Base-by-base conservation (phyloP, 2,329 filamentous ascomycete species). In the Penicillium sp. region DNA sequence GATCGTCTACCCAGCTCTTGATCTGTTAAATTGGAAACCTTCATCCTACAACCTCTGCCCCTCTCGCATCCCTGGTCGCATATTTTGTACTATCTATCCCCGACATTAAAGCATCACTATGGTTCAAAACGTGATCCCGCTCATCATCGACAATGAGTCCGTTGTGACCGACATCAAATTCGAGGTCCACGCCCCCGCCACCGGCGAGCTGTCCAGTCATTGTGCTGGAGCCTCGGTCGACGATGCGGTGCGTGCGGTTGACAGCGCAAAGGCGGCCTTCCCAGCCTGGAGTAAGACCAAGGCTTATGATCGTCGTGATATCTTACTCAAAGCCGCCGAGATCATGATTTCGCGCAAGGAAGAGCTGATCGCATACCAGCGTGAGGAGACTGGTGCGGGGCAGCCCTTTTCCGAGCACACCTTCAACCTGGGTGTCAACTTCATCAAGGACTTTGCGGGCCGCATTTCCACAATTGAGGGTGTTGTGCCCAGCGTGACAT, bases 191-290 rank as follows among this genome's bases (percentile, higher is more conserved):
- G 85, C 81, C 53, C 89, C 89, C 2, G 71, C 75, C 8, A 81
- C 81, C 52, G 69, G 85, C 75, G 68, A 85, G 72, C 70, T 84
- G 14, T 72, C 86, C 42, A 80, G 87, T 70, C 79, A 84, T 64
- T 81, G 82, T 59, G 85, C 84, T 59, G 81, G 83, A 37, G 85
- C 84, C 37, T 85, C 87, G 2, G 78, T 83, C 40, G 74, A 80
- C 8, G 81, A 87, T 67, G 84, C 84, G 51, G 76, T 79, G 2
- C 80, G 85, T 64, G 88, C 88, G 30, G 76, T 84, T 19, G 76
- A 79, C 10, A 84, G 87, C 10, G 90, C 91, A 0, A 80, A 87
- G n/a, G 80, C 81, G 14, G 91, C 92, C 1, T 89, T 91, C 75
- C 84, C 83, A 46, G 77, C 83, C 60, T 96, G 92, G 92, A 82